A percentile compares a stretch with the other conserved stretches of the same genome.
These are phyloP conservation scores for Phyllosticta paracitricarpa DNA, from an alignment of 2,329 filamentous ascomycete genomes.

Conservation along the genomic window DNA sequence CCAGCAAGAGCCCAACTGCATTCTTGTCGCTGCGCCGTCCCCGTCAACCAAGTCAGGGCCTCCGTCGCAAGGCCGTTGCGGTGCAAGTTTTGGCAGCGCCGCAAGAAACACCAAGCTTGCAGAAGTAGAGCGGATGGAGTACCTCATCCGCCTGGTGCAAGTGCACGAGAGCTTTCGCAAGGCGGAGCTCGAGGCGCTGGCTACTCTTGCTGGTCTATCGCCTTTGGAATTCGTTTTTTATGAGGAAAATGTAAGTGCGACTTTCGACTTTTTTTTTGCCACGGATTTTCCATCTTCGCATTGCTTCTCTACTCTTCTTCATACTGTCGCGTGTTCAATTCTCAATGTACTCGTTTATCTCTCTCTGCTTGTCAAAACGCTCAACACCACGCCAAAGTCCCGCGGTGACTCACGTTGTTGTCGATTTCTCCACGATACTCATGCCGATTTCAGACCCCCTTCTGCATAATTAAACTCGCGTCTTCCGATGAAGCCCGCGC, in stretches of 20 bases:
- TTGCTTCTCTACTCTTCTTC: constrained; percentile 8
- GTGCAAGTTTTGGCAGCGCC: neutral
- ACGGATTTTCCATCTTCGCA: no score
- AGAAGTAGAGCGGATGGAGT: constrained; percentile 42
- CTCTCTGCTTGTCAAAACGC: neutral
- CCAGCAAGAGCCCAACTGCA: neutral
- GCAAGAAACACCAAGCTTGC: neutral
- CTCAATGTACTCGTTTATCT: neutral
- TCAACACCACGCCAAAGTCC: neutral
- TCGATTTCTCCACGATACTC: neutral
- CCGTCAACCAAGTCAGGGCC: neutral
- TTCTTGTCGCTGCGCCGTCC: neutral
- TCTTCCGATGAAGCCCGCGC: constrained; percentile 53
- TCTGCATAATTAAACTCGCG: constrained; percentile 63
- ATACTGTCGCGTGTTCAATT: neutral
- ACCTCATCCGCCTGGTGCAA: constrained; percentile 82
- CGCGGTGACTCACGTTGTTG: no score
- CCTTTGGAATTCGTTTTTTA: constrained; percentile 68
- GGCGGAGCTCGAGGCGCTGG: constrained; percentile 74
- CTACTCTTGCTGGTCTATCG: constrained; percentile 51
- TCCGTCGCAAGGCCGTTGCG: neutral
- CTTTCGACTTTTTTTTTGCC: neutral
- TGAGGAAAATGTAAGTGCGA: constrained; percentile 53
- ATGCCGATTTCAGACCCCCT: constrained; percentile 58
- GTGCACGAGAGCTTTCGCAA: constrained; percentile 82